Evolutionary conservation across 176 grass and related monocot species (phyloP), one percentile per base, ranked within the genome.

Genomic region (Chloris gayana): DNA sequence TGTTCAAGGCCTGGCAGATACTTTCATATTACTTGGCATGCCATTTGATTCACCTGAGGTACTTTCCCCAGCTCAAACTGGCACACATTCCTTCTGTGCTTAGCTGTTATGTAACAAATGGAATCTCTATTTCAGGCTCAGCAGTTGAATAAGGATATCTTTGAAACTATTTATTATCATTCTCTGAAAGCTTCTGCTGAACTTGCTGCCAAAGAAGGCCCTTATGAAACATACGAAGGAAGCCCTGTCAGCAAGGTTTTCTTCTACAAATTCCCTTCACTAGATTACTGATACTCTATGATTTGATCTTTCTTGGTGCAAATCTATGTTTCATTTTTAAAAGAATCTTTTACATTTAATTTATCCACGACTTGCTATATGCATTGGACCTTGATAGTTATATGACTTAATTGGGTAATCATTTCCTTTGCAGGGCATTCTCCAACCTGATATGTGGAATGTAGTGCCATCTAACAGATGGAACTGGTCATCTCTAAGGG

Each of bases 21-120:
- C 97, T 57, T 96, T 99, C 79, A 96, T 99, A 68, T 88, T 99
- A 63, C 93, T 96, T 58, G 97, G 97, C 85, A 96, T 99, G 97
- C 82, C 97, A 80, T 99, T 99, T 86, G 97, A 99, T 83, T 96
- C 93, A 53, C 60, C 82, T 44, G 91, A 96, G 97, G 97, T 98
- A 82, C 56, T 14, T 70, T 62, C 62, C 69, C 0, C n/a, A 62
- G 34, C 38, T 81, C 13, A 50, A 21, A 22, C 29, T 58, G 11
- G 29, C 59, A 64, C 31, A 1, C 64, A 14, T 78, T 85, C 34
- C 53, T 54, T 79, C 21, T 63, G 0, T 66, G 47, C 1, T 81
- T 54, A 63, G 35, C 24, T 78, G 22, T 21, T 58, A 59, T 67
- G 38, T 67, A 69, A 87, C 75, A 82, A 77, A 71, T 60, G 3